Evolutionary conservation across 306 rosid species (phyloP), one percentile per base, ranked within the genome.

Genomic region (Begonia fuchsioides): DNA sequence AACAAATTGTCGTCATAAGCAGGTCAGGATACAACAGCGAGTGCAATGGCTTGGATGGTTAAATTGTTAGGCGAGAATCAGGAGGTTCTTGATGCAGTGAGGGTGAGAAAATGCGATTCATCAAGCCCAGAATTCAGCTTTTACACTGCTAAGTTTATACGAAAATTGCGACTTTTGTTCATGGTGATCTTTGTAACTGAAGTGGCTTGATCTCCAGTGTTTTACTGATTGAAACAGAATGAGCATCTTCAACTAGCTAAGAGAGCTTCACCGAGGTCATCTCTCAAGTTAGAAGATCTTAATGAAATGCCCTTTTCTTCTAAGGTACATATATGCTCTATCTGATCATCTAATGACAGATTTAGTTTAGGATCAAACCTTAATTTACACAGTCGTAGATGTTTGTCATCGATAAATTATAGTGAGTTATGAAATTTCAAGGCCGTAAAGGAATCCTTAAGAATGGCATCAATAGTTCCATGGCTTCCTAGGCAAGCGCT

Each of bases 41-140:
- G 72, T 59, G 93, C 97, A 56, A 73, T 79, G 41, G 75, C 87
- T 39, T 84, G 95, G 98, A 90, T 84, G 94, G 71, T 90, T 35
- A 84, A 90, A 66, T 84, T 64, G 77, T 65, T 90, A 52, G 80
- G 72, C 38, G 97, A 84, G 61, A 90, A 79, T 54, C 74, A 52
- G 7, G 65, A 70, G 10, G 92, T 79, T 38, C 81, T 74, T 50
- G 48, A 69, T 17, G 54, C 40, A n/a, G 72, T 84, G 3, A 56
- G 40, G 83, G 95, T 87, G 55, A 43, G 62, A 55, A 11, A 38
- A 32, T 32, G 0, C 0, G 3, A 20, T 26, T 18, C n/a, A 6
- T 32, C 12, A 2, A 46, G 6, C 56, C 47, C 43, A 41, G 14
- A n/a, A 41, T 11, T n/a, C 12, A n/a, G 14, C 14, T 5, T 41